A percentile compares a stretch with the other conserved stretches of the same genome.
phyloP scores from a whole-genome alignment of 176 grass and related monocot genomes.

The Oryza meridionalis region DNA sequence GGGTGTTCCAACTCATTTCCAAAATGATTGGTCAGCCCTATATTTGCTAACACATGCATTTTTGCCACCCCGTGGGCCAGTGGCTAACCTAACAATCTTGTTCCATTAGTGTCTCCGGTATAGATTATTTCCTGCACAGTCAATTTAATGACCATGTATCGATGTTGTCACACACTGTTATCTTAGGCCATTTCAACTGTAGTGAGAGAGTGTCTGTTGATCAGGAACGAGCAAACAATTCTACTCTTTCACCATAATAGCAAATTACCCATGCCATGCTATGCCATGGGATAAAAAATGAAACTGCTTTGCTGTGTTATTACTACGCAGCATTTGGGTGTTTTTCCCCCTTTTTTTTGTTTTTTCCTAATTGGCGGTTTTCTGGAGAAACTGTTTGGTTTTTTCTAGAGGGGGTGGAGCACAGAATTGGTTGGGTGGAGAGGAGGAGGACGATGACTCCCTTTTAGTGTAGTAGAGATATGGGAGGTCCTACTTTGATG shows the following conservation, averaged over 20 bases:
- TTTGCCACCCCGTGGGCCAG: conserved; percentile 71
- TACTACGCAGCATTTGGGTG: too few relatives aligned
- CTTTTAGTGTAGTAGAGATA: neutral
- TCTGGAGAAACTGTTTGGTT: too few relatives aligned
- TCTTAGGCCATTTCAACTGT: conserved; percentile 40
- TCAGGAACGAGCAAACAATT: conserved; percentile 27
- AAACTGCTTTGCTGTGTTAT: too few relatives aligned
- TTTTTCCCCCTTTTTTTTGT: too few relatives aligned
- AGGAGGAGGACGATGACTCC: too few relatives aligned
- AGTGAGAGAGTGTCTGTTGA: conserved; percentile 30
- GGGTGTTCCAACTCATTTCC: conserved; percentile 75
- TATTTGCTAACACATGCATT: conserved; percentile 75
- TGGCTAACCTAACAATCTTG: conserved; percentile 57
- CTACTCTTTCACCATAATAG: conserved; percentile 20
- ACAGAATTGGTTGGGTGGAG: too few relatives aligned
- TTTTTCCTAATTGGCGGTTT: too few relatives aligned
- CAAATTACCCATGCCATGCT: too few relatives aligned
- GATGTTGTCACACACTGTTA: neutral
- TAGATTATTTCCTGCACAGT: conserved; percentile 18
- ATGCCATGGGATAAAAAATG: too few relatives aligned
- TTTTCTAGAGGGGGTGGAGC: too few relatives aligned
- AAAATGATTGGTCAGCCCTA: conserved; percentile 81
- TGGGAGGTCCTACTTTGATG: conserved; percentile 25
- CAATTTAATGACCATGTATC: neutral
- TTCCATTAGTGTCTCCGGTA: too few relatives aligned